These are phyloP conservation scores for Decorospora gaudefroyi DNA, from an alignment of 2,329 filamentous ascomycete species.

Conservation along the genomic window DNA sequence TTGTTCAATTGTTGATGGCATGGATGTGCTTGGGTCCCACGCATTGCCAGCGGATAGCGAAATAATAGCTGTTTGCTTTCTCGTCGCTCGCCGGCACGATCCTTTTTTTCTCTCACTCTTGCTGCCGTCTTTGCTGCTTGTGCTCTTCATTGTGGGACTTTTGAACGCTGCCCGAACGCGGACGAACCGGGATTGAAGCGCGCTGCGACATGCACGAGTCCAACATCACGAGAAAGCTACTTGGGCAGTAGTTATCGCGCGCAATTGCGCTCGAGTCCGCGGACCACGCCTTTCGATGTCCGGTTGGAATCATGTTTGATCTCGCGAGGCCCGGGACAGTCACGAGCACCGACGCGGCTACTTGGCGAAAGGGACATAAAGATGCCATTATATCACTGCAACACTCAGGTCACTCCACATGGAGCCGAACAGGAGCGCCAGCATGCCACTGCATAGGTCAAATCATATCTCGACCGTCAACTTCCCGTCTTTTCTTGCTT, in stretches of 20 bases:
- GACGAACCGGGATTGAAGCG: too few species aligned
- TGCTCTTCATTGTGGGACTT: too few species aligned
- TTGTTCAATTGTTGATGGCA: constrained; percentile 44
- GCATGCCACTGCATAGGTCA: constrained; percentile 6
- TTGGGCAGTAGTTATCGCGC: neutral
- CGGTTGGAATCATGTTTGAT: neutral
- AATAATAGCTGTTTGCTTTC: constrained; percentile 32
- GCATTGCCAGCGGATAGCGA: constrained; percentile 26
- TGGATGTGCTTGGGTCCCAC: constrained; percentile 32
- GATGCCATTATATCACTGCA: constrained; percentile 10
- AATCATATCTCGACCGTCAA: constrained; percentile 5
- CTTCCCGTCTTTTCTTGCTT: constrained; percentile 12
- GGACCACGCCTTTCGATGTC: neutral
- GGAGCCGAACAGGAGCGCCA: constrained; percentile 9
- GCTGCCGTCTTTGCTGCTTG: neutral
- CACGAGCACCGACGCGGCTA: constrained; percentile 13
- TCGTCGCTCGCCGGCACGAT: constrained; percentile 9
- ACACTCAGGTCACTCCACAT: constrained; percentile 5
- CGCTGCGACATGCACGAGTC: neutral
- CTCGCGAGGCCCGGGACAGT: constrained; percentile 4
- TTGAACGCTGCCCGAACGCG: too few species aligned
- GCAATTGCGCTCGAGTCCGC: constrained; percentile 7
- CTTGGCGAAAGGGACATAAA: constrained; percentile 7
- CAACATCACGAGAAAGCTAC: neutral
- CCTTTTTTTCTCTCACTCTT: constrained; percentile 5